Base-by-base conservation (phyloP, 495 filamentous ascomycete genomes). In the Daldinia caldariorum region DNA sequence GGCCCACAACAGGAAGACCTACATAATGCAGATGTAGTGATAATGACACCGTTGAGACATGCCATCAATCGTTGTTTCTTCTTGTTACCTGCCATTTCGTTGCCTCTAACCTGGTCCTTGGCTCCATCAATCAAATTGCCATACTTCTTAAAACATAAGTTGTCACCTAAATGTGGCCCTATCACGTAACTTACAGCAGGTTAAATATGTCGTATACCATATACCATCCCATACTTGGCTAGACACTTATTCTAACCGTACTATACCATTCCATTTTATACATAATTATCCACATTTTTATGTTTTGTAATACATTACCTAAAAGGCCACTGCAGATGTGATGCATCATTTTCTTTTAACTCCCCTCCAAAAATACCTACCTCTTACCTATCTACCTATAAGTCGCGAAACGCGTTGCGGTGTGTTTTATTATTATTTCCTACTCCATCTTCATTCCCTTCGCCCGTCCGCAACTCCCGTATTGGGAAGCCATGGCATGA, bases 51-150 rank as follows among this genome's bases (percentile, higher is more conserved):
- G 13, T 53, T 53, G 32, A 53, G 13, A 13, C 12, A 37, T 37
- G 18, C 18, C 41, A 18, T 51, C 37, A 53, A 71, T 71, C 57
- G 57, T 5, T 38, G 60, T 18, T 59, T 26, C 67, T 59, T n/a
- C 67, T 61, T 39, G 14, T 34, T 43, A 9, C 29, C 50, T 55
- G 20, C 43, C 43, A 47, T 47, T 47, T 45, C 67, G 61, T 53
- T 61, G 47, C 63, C 69, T 64, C 49, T 29, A 72, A 72, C 70
- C 70, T 68, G 61, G 70, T 72, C 63, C 41, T 67, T 56, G 69
- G 69, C 63, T 64, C 65, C 43, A 58, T 61, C 50, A 53, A 22
- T n/a, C 58, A 59, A 53, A 45, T 57, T 50, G 38, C 41, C 34
- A 2, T 35, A 35, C 5, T 7, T 35, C 6, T 1, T 35, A 35